A percentile compares a stretch with the other conserved stretches of the same genome.
Conservation (phyloP, 2,329 filamentous ascomycete species). For the Aciculosporium take region DNA sequence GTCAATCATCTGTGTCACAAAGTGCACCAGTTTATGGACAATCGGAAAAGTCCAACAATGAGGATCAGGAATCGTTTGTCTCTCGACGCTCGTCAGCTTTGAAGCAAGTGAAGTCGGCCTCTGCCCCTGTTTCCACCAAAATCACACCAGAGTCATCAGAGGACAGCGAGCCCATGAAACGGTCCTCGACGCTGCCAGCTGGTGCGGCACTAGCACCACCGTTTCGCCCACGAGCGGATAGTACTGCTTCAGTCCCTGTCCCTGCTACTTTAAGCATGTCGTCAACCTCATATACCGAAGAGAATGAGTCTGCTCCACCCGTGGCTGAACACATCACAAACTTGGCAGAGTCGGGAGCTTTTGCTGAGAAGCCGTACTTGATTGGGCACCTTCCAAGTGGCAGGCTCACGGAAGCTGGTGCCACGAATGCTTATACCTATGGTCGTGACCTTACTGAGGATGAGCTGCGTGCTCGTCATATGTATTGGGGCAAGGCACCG, state of each 20-base stretch:
- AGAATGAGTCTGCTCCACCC: background rate
- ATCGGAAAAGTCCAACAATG: constrained; percentile 5
- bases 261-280: constrained; percentile 1
- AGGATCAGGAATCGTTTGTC: constrained; percentile 6
- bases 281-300: constrained; percentile 3
- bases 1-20: constrained; percentile 7
- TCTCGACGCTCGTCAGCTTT: constrained; percentile 12
- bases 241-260: constrained; percentile 7
- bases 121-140: constrained; percentile 10
- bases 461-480: constrained; percentile 41
- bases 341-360: constrained; percentile 7
- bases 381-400: constrained; percentile 36
- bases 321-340: constrained; percentile 2
- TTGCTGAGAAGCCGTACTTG: constrained; percentile 33
- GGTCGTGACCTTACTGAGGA: constrained; percentile 41
- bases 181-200: constrained; percentile 26
- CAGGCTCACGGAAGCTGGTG: constrained; percentile 25
- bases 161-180: constrained; percentile 16
- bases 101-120: constrained; percentile 16
- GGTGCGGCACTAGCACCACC: constrained; percentile 34
- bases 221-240: constrained; percentile 28
- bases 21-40: constrained; percentile 8
- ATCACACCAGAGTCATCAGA: constrained; percentile 9
- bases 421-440: constrained; percentile 38
- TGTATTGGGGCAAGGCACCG: constrained; percentile 47